phyloP scores from a whole-genome alignment of 257 asterid genomes.

The Primulina eburnea region DNA sequence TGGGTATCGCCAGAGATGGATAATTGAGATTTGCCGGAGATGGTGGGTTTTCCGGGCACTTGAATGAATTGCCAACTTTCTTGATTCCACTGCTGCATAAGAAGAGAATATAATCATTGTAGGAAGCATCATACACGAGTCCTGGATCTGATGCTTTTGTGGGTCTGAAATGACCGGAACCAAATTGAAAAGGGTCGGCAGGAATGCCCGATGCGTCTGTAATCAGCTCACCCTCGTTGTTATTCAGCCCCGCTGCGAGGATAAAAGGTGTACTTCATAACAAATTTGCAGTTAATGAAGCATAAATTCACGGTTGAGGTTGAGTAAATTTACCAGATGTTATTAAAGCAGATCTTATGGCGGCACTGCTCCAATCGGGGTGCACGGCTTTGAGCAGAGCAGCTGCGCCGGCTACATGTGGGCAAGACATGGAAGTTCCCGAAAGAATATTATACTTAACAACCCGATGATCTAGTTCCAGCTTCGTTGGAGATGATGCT shows the following conservation, averaged over 20 bases:
- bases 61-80: slow-evolving; percentile 38
- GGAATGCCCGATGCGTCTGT: slow-evolving; percentile 56
- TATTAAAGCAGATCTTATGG: slow-evolving; percentile 81
- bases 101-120: slow-evolving; percentile 65
- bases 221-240: slow-evolving; percentile 50
- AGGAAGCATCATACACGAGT: slow-evolving; percentile 77
- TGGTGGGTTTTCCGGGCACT: slow-evolving; percentile 46
- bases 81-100: slow-evolving; percentile 44
- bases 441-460: slow-evolving; percentile 67
- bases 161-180: slow-evolving; percentile 86
- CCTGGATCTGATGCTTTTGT: slow-evolving; percentile 89
- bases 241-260: slow-evolving; percentile 55
- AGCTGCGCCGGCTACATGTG: slow-evolving; percentile 69
- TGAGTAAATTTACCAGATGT: slow-evolving; percentile 52
- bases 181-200: slow-evolving; percentile 82
- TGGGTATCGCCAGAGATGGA: slow-evolving; percentile 71
- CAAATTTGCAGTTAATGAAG: no score
- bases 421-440: slow-evolving; percentile 96
- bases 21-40: slow-evolving; percentile 53
- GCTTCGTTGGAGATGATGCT: slow-evolving; percentile 70
- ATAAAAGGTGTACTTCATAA: background rate
- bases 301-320: no score
- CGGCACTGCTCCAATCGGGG: slow-evolving; percentile 93
- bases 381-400: slow-evolving; percentile 87
- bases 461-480: slow-evolving; percentile 48